phyloP scores from a whole-genome alignment of 2,329 filamentous ascomycete species.

The Cladophialophora exuberans region DNA sequence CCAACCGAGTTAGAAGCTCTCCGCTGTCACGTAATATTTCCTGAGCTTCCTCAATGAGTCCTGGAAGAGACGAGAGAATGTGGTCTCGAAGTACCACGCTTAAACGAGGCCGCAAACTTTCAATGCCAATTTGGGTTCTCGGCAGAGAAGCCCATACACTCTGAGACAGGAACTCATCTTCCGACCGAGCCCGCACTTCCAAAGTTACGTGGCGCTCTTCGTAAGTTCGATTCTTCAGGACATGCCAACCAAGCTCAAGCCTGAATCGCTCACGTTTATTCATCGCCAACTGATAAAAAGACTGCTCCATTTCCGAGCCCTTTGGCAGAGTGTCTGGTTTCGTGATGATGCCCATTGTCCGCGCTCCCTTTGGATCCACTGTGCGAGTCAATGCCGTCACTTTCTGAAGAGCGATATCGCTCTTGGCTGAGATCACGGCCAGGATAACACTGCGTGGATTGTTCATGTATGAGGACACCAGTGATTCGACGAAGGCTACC shows the following conservation, averaged over 20 bases:
- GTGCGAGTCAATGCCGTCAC: constrained; percentile 44
- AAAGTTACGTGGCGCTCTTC: constrained; percentile 19
- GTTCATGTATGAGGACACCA: constrained; percentile 48
- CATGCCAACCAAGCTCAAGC: constrained; percentile 39
- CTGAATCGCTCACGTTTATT: constrained; percentile 40
- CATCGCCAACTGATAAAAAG: constrained; percentile 42
- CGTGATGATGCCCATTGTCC: constrained; percentile 29
- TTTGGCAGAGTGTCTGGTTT: constrained; percentile 34
- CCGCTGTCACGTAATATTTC: constrained; percentile 34
- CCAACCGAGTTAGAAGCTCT: constrained; percentile 12
- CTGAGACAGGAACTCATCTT: constrained; percentile 31
- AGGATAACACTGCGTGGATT: constrained; percentile 51
- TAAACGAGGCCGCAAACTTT: constrained; percentile 28
- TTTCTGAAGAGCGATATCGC: constrained; percentile 46
- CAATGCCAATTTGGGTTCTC: constrained; percentile 28
- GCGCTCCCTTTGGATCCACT: constrained; percentile 16
- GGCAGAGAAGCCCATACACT: constrained; percentile 30
- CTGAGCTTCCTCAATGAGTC: constrained; percentile 33
- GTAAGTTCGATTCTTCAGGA: constrained; percentile 34
- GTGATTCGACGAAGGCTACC: constrained; percentile 55
- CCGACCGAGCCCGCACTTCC: constrained; percentile 27
- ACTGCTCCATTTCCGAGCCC: constrained; percentile 42
- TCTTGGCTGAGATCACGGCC: constrained; percentile 50
- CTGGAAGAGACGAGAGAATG: constrained; percentile 31
- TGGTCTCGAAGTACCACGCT: constrained; percentile 33